phyloP scores from a whole-genome alignment of 371 early-diverging fungal genomes.

The Syncephalastrum monosporum region DNA sequence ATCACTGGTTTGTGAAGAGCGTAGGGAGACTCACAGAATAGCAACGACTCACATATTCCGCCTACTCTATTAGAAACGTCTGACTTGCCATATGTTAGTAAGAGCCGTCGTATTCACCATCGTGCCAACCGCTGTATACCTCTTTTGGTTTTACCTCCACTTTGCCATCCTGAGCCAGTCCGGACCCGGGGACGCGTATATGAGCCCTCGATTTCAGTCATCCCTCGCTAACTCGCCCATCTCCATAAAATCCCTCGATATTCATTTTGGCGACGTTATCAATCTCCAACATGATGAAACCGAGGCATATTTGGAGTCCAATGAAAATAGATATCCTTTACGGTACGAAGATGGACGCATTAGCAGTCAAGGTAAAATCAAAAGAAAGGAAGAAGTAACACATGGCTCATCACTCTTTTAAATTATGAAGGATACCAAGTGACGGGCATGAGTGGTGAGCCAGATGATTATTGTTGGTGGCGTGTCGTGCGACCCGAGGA shows the following conservation, averaged over 20 bases:
- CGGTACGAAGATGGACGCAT: constrained; percentile 91
- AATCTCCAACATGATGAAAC: constrained; percentile 77
- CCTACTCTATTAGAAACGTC: constrained; percentile 45
- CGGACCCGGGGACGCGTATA: constrained; percentile 92
- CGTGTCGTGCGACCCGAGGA: constrained; percentile 55
- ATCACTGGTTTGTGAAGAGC: background rate
- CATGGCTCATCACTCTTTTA: background rate
- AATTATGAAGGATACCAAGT: constrained; percentile 77
- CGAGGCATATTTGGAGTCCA: constrained; percentile 81
- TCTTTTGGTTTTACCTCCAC: constrained; percentile 72
- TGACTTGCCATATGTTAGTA: constrained; percentile 47
- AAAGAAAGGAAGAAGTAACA: background rate
- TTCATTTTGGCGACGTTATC: constrained; percentile 82
- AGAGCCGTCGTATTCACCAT: constrained; percentile 65
- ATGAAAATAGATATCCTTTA: constrained; percentile 77
- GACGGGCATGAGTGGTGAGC: constrained; percentile 58
- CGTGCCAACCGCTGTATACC: constrained; percentile 71
- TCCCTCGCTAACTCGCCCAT: constrained; percentile 74
- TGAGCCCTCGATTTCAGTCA: constrained; percentile 83
- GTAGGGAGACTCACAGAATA: background rate
- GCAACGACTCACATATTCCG: background rate
- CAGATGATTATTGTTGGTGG: constrained; percentile 81
- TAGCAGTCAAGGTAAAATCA: constrained; percentile 62
- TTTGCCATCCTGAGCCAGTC: constrained; percentile 63
- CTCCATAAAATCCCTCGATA: constrained; percentile 44